Conservation (phyloP, 1,284 basidiomycete genomes). For the Leccinum fuscescens region DNA sequence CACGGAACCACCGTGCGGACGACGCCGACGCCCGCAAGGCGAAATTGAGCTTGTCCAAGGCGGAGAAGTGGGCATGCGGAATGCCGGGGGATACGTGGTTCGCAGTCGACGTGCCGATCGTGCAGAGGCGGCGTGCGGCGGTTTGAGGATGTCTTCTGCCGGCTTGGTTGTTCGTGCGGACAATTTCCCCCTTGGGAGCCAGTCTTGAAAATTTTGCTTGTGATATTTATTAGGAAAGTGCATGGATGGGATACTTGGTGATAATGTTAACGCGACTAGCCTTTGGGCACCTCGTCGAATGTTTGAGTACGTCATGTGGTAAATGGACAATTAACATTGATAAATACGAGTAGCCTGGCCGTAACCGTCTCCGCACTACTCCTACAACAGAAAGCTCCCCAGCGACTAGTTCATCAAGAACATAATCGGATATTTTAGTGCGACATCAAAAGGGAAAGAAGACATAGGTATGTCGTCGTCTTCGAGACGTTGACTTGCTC, state of each 20-base stretch:
- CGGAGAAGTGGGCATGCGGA: background rate
- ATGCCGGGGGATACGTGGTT: background rate
- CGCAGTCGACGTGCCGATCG: background rate
- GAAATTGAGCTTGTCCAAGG: background rate
- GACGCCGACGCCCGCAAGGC: background rate
- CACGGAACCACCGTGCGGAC: background rate
- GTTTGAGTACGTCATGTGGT: background rate
- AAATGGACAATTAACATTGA: background rate
- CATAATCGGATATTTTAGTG: background rate
- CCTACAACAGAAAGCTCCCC: background rate
- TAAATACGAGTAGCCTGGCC: background rate
- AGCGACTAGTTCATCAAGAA: background rate
- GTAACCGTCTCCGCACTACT: background rate
- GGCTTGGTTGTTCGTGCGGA: background rate
- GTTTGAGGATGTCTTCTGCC: background rate
- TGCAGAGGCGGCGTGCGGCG: background rate
- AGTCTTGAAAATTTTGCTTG: background rate
- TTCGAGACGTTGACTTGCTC: background rate
- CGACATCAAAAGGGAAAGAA: background rate
- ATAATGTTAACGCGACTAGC: background rate
- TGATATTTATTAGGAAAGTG: background rate
- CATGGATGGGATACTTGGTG: background rate
- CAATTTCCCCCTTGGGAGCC: background rate
- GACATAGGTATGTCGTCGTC: background rate
- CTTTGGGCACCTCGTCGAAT: background rate